These are phyloP conservation scores for Elsinoe batatas DNA, from an alignment of 2,329 filamentous ascomycete species.

Conservation along the genomic window DNA sequence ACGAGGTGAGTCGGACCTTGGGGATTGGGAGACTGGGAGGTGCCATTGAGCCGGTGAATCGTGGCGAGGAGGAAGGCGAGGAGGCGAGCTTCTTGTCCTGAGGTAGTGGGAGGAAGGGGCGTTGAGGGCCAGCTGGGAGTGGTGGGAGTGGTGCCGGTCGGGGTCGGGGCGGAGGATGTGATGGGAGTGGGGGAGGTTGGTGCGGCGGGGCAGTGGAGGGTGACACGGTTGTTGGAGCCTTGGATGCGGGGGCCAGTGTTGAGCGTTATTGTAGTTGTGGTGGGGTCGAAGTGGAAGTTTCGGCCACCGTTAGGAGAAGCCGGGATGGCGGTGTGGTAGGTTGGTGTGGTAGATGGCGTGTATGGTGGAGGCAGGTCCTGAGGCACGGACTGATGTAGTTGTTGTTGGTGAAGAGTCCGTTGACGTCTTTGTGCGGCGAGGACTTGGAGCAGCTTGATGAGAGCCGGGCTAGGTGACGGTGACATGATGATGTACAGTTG, in stretches of 20 bases:
- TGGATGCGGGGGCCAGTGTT: constrained; percentile 5
- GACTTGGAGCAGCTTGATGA: background rate
- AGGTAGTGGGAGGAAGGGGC: background rate
- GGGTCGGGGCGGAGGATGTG: background rate
- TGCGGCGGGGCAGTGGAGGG: background rate
- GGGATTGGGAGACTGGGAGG: no score
- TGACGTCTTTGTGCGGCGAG: background rate
- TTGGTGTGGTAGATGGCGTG: background rate
- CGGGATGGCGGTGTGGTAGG: background rate
- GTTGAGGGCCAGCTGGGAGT: background rate
- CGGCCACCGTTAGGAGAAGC: background rate
- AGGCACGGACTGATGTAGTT: background rate
- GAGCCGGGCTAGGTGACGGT: background rate
- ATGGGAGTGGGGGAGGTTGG: background rate
- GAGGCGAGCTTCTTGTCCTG: background rate
- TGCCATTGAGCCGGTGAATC: constrained; percentile 8
- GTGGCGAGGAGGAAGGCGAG: constrained; percentile 9
- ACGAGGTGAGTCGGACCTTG: no score
- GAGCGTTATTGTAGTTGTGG: background rate
- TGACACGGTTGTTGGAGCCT: background rate
- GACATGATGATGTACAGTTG: constrained; percentile 2
- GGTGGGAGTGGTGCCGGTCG: background rate
- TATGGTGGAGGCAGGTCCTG: background rate
- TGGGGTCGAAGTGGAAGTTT: background rate
- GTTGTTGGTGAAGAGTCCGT: background rate